phyloP scores from a whole-genome alignment of 371 early-diverging fungal genomes.

The Actinomucor elegans region DNA sequence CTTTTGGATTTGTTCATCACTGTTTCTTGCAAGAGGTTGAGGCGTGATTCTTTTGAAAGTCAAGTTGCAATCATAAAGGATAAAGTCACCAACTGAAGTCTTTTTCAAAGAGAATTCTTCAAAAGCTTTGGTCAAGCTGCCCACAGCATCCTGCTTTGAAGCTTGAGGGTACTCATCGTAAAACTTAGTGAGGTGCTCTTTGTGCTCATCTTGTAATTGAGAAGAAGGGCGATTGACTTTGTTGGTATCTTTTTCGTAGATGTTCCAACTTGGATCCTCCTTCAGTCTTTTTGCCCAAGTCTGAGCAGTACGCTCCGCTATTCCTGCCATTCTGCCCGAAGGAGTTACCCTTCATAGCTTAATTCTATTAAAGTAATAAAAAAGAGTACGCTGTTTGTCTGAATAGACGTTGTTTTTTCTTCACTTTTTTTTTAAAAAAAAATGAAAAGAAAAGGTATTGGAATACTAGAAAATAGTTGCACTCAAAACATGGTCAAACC shows the following conservation, averaged over 20 bases:
- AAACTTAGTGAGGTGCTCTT: slow-evolving; percentile 7
- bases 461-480: too few species aligned
- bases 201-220: slow-evolving; percentile 14
- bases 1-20: neutral
- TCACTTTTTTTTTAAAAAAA: too few species aligned
- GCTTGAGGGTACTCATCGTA: slow-evolving; percentile 11
- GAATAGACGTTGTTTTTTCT: slow-evolving; percentile 11
- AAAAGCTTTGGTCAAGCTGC: slow-evolving; percentile 2
- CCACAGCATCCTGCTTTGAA: slow-evolving; percentile 7
- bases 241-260: slow-evolving; percentile 19
- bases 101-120: slow-evolving; percentile 4
- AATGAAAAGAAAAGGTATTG: too few species aligned
- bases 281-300: slow-evolving; percentile 12
- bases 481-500: too few species aligned
- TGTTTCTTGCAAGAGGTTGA: slow-evolving; percentile 6
- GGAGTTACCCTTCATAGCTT: slow-evolving; percentile 8
- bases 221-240: slow-evolving; percentile 1
- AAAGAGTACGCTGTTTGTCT: slow-evolving; percentile 8
- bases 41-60: slow-evolving; percentile 1
- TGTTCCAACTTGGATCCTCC: slow-evolving; percentile 16
- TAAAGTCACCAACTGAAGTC: slow-evolving; percentile 5
- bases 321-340: slow-evolving; percentile 2
- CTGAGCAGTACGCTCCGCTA: slow-evolving; percentile 2
- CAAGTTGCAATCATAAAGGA: slow-evolving; percentile 12
- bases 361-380: slow-evolving; percentile 8